Percentiles rank a stretch among this genome's conserved stretches.
phyloP scores from a whole-genome alignment of 2,329 filamentous ascomycete species.

The Cytospora piceicola region DNA sequence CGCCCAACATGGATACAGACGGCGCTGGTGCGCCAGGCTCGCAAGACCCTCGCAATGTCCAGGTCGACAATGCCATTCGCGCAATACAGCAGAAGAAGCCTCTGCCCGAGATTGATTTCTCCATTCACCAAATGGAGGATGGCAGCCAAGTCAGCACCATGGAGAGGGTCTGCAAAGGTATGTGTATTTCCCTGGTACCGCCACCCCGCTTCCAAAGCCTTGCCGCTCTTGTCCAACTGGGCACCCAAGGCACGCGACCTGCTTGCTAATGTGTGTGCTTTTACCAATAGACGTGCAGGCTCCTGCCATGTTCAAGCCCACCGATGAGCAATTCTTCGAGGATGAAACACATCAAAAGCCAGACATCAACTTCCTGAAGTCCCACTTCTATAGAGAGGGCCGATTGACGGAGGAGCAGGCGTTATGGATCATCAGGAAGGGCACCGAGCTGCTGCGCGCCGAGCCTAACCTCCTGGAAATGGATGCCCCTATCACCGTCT shows the following conservation, averaged over 20 bases:
- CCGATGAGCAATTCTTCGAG: slow-evolving; percentile 92
- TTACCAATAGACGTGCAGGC: slow-evolving; percentile 83
- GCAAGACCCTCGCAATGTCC: slow-evolving; percentile 56
- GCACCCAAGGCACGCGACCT: slow-evolving; percentile 14
- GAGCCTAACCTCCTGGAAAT: slow-evolving; percentile 98
- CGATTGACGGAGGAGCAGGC: slow-evolving; percentile 97
- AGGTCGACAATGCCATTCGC: slow-evolving; percentile 87
- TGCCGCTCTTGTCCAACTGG: slow-evolving; percentile 25
- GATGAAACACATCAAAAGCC: slow-evolving; percentile 86
- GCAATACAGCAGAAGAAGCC: slow-evolving; percentile 95
- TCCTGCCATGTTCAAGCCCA: slow-evolving; percentile 89
- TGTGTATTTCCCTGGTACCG: slow-evolving; percentile 33
- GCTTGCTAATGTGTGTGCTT: slow-evolving; percentile 6
- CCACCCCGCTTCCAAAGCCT: slow-evolving; percentile 30
- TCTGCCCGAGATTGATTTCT: slow-evolving; percentile 97
- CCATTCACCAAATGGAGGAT: slow-evolving; percentile 98
- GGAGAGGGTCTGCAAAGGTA: slow-evolving; percentile 99
- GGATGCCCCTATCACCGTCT: slow-evolving; percentile 98
- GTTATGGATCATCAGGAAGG: slow-evolving; percentile 88
- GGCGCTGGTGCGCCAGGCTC: slow-evolving; percentile 43
- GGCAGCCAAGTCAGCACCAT: slow-evolving; percentile 91
- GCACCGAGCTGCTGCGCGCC: slow-evolving; percentile 81
- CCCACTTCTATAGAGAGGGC: slow-evolving; percentile 97
- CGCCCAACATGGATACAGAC: slow-evolving; percentile 54
- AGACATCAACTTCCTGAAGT: slow-evolving; percentile 91